Percentiles rank a stretch among this genome's conserved stretches.
These are phyloP conservation scores for Populus nigra DNA, from an alignment of 345 rosid species.

Conservation along the genomic window DNA sequence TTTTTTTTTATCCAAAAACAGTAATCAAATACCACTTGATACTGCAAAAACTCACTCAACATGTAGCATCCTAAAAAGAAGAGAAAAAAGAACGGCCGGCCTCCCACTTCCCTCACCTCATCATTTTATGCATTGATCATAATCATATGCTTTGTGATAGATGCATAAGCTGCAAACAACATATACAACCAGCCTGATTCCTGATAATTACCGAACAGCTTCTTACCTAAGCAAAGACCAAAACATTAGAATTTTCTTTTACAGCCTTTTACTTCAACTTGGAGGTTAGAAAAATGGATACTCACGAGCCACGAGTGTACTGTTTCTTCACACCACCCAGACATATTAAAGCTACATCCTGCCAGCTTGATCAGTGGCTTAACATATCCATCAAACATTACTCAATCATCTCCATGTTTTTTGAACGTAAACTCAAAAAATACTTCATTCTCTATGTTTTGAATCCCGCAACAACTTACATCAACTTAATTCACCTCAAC, in stretches of 20 bases:
- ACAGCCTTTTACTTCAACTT: not conserved
- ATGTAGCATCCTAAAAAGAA: not conserved
- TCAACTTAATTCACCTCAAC: constrained; percentile 8
- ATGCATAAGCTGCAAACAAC: not conserved
- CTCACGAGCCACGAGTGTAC: not conserved
- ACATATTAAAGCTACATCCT: no score
- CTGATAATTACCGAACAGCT: no score
- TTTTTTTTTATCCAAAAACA: no score
- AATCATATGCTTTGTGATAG: not conserved
- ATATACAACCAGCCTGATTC: not conserved
- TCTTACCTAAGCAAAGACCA: not conserved
- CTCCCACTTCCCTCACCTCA: not conserved
- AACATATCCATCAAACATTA: not conserved
- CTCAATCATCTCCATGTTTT: not conserved
- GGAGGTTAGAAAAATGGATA: not conserved
- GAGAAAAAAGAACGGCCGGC: not conserved
- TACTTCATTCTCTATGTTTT: constrained; percentile 5
- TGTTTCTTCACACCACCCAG: no score
- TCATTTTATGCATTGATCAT: not conserved
- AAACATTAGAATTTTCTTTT: not conserved
- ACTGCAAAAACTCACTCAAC: not conserved
- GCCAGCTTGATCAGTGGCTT: not conserved
- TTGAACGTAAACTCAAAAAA: not conserved
- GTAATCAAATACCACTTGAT: no score
- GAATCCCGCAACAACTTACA: constrained; percentile 15